Evolutionary conservation across 2,329 filamentous ascomycete species (phyloP), one percentile per base, ranked within the genome.

Genomic region (Trichothecium sympodiale): DNA sequence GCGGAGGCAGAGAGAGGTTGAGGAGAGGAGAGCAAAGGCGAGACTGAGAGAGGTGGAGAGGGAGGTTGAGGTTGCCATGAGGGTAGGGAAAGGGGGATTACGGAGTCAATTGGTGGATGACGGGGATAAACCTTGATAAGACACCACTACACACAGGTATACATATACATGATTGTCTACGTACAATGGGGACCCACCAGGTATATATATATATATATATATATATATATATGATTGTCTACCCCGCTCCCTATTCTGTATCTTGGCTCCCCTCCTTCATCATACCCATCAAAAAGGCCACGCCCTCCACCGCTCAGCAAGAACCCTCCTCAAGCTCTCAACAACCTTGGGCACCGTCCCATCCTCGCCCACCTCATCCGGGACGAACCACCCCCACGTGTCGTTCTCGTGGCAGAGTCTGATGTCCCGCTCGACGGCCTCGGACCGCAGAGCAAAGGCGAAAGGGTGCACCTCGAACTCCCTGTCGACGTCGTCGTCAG

Each of bases 61-160:
- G 43, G 77, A 83, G 49, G 57, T 86, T 37, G 71, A 82, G 49
- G 62, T 65, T 42, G 82, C 81, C 1, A 80, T 84, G 77, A 69
- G 69, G 39, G 69, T 85, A 10, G 69, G 71, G 1, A 83, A 80
- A 55, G 72, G 68, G 40, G 81, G 80, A 0, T 42, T 85, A 44
- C 71, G 74, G 48, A 71, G 68, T 17, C 77, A 84, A 51, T 49
- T 83, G 38, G 55, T 53, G 15, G 52, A 42, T 29, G 28, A 41
- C 39, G 10, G 10, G 10, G 20, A 25, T 10, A 10, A 25, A 25
- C 6, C 20, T 6, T 25, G 6, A 25, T 25, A 29, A 51, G 18
- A 51, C 27, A 10, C 46, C 48, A 29, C 50, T 13, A 3, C 28
- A 13, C 27, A 29, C n/a, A n/a, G n/a, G n/a, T n/a, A n/a, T n/a